Evolutionary conservation across 306 rosid species (phyloP), one percentile per base, ranked within the genome.

Genomic region (Oemleria cerasiformis): DNA sequence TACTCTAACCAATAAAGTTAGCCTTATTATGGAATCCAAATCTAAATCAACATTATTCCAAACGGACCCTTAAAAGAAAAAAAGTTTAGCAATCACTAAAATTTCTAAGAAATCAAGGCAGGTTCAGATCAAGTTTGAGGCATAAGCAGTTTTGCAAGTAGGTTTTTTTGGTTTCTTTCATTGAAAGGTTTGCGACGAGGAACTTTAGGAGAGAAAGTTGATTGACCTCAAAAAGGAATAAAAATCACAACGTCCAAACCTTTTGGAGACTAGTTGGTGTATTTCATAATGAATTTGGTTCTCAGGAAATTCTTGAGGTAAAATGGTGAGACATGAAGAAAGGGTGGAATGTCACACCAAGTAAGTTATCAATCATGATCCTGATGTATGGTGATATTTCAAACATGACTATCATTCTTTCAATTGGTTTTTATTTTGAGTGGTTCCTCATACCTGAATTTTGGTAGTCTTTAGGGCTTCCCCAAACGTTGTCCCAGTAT

Each of bases 401-500:
- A 25, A 47, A 45, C 42, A 45, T 13, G 4, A 23, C 13, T 65
- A 44, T 14, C 20, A 45, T 17, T 30, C 45, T 30, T 16, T 49
- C 16, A 9, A 21, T 3, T 4, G 60, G 7, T 55, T 55, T 20
- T 30, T 12, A 55, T 10, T 21, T 30, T 30, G 36, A 30, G 36
- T 30, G 40, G 13, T 40, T 34, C 19, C 10, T 59, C 57, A 30
- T 77, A 88, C 97, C 96, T 81, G 99, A 86, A 81, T 67, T 83
- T 77, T 61, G 71, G 84, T 79, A 71, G 36, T 86, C 92, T 71
- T 75, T 80, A 47, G 90, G 77, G 43, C 79, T 88, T 36, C 88
- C 91, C 88, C 99, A 88, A 40, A 94, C 68, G 65, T 91, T 81
- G 83, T 77, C 84, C 99, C 99, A 91, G 83, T 86, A 89, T 54